Evolutionary conservation across 2,329 filamentous ascomycete genomes (phyloP), one percentile per base, ranked within the genome.

Genomic region (Cytospora piceicola): DNA sequence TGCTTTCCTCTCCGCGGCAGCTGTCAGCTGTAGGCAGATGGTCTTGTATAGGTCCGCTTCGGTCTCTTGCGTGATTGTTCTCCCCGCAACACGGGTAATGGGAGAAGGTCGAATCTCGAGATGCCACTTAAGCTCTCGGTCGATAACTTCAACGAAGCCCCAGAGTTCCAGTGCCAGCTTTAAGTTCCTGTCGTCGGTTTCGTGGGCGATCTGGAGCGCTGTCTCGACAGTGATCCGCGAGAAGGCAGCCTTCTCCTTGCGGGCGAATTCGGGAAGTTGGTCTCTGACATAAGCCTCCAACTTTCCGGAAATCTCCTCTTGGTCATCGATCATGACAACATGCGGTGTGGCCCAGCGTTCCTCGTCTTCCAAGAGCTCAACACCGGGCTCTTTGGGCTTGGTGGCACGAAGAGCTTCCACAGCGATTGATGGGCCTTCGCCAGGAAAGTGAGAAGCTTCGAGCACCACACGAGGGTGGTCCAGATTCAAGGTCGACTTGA

Each of bases 61-160:
- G 9, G 81, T 80, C 49, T 82, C 81, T 60, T 86, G 84, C 49
- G 81, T 82, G 65, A 88, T 83, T 69, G 77, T 78, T 20, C 80
- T 77, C 17, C 78, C 76, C 22, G 80, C 75, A 39, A 78, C 75
- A 7, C 76, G 56, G 9, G 59, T 78, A 17, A 80, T 74, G 0
- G 76, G 75, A 15, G 78, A 77, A 7, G 79, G 78, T 68, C 81
- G 82, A 65, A 83, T 81, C 4, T 82, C 73, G 68, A 88, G 85
- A 39, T 78, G 81, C 87, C 87, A 90, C 68, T 86, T 82, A 4
- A 86, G 80, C 72, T 89, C 87, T 58, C 85, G 82, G 72, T 89
- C 87, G 65, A 89, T 85, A 55, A 88, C 85, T 72, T 90, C 87
- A 5, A 89, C 86, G 6, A 88, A 79, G 0, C 85, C 84, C 87